Evolutionary conservation across 23 red algal species (phyloP).

Genomic region (Gracilaria domingensis): DNA sequence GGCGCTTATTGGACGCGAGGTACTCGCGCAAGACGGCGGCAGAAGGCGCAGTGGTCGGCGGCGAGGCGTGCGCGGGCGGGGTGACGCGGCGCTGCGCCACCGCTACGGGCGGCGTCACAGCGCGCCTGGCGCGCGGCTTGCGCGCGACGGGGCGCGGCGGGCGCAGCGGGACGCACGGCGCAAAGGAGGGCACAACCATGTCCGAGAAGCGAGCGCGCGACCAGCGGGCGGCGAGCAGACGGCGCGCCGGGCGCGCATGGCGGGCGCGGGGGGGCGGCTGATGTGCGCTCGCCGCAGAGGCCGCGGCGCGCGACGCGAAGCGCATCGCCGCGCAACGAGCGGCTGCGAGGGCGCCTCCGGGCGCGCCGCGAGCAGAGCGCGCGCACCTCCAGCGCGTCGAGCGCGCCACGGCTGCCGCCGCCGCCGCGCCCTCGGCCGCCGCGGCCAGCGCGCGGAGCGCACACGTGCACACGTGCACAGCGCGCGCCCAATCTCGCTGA

Average conservation of each 20-base stretch:
- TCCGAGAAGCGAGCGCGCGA: no score
- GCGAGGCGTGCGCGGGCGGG: neutral
- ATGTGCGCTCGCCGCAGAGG: no score
- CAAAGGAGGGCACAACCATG: constrained; percentile 10
- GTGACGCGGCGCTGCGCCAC: constrained; percentile 34
- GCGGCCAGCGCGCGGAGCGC: neutral
- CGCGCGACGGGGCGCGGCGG: constrained; percentile 24
- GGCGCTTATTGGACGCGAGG: constrained; percentile 12
- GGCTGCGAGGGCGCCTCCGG: neutral
- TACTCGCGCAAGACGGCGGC: constrained; percentile 27
- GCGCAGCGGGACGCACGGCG: neutral
- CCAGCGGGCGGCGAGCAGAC: no score
- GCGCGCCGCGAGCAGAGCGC: neutral
- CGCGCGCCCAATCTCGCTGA: neutral
- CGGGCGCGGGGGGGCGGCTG: no score
- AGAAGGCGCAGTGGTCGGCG: neutral
- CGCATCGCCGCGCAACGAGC: constrained; percentile 12
- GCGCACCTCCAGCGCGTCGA: neutral
- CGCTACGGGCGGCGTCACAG: neutral
- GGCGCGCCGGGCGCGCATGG: no score
- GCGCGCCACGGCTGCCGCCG: neutral
- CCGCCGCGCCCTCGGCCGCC: neutral
- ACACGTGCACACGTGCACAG: neutral
- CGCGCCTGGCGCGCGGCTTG: constrained; percentile 27
- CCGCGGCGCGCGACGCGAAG: neutral